Evolutionary conservation across 305 asterid genomes (phyloP), one percentile per base, ranked within the genome.

Genomic region (Petunia hybrid): DNA sequence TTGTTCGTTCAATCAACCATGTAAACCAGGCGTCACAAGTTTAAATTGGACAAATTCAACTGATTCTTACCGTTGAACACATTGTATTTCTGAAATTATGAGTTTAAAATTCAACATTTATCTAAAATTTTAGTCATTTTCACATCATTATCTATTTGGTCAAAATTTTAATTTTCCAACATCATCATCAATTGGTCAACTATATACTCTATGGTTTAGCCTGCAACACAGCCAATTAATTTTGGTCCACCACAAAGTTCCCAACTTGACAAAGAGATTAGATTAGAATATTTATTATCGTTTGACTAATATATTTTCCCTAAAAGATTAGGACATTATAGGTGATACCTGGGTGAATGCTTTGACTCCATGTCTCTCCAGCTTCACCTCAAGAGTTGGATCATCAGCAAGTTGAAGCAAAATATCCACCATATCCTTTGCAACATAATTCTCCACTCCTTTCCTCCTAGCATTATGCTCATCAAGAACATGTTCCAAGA

Each of bases 281-380:
- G 63, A 6, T 57, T 10, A 59, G 3, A 8, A 35, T 13, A 10
- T 13, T 13, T 1, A 2, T 59, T 22, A 59, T 35, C 14, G 22
- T 13, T 13, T 35, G 5, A 59, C 6, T 59, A 59, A 12, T 59
- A 59, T 59, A 59, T 35, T 22, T 22, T 22, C 31, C 31, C 31
- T 22, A 22, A 22, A 22, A 22, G 31, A 22, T 22, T 22, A 64
- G 2, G 12, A 0, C 31, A 22, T 22, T 22, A 22, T 22, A 22
- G 31, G 31, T 22, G 31, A 8, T 55, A 94, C 98, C 93, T 91
- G 99, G 43, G 95, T 95, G 67, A 95, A 92, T 2, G 95, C 99
- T 82, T 95, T 95, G 84, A 95, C 94, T 12, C 99, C 97, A 81
- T 95, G 92, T 68, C 99, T 91, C 86, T 93, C 94, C 0, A 95